Conservation (phyloP, 1,284 basidiomycete species). For the Tilletiaria anomala region DNA sequence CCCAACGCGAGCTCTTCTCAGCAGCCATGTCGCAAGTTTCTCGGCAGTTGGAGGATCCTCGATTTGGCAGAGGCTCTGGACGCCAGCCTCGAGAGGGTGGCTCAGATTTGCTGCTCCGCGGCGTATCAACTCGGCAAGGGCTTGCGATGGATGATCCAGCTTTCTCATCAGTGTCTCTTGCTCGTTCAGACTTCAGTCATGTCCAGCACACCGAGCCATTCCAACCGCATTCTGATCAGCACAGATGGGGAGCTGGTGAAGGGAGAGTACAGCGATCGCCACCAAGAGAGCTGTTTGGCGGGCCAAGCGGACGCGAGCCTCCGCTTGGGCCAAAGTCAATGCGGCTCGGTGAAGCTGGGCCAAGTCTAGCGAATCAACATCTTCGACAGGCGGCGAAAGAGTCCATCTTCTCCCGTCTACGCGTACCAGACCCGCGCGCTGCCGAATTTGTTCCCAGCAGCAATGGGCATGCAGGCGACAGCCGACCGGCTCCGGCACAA, state of each 20-base stretch:
- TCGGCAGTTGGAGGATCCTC: neutral
- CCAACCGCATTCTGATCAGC: too few species aligned
- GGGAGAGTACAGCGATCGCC: neutral
- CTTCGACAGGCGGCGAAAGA: constrained; percentile 1
- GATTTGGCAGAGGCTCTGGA: neutral
- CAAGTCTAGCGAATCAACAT: neutral
- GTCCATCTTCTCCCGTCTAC: constrained; percentile 29
- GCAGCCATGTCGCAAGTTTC: neutral
- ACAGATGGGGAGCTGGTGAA: neutral
- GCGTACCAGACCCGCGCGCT: constrained; percentile 31
- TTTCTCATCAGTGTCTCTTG: neutral
- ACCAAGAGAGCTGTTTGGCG: neutral
- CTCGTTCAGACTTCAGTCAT: neutral
- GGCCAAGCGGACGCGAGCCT: neutral
- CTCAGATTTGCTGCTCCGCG: too few species aligned
- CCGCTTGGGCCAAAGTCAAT: neutral
- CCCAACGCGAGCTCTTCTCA: constrained; percentile 1
- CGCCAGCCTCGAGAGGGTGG: neutral
- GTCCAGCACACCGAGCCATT: neutral
- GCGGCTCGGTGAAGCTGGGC: neutral
- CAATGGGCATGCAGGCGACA: neutral
- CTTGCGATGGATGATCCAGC: constrained; percentile 1
- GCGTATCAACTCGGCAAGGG: neutral
- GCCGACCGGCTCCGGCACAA: neutral
- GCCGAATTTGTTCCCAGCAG: constrained; percentile 18